Base-by-base conservation (phyloP, 1,284 basidiomycete genomes). In the Chondrostereum purpureum region DNA sequence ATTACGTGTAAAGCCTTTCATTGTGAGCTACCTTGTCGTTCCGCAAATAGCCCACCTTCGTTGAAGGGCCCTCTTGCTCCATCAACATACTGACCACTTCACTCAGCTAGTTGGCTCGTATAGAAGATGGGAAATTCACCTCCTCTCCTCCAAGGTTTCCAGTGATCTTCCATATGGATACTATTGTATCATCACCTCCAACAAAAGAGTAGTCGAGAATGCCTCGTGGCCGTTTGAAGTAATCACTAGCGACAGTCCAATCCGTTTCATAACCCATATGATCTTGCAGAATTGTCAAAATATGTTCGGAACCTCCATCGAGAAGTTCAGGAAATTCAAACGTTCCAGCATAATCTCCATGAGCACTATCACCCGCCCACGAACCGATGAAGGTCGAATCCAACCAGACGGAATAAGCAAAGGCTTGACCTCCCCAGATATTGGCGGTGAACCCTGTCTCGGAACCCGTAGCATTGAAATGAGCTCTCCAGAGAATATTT, bases 251-350 rank as follows among this genome's bases (percentile, higher is more conserved):
- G 27, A 61, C 65, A 3, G 47, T 47, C 63, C 64, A 65, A 46
- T 73, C 65, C 46, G 69, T 66, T 24, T 76, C 72, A 23, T 71
- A 64, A 2, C 74, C 74, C 72, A 76, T 77, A 51, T 77, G 74
- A 55, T 77, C 76, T 53, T 75, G 70, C 23, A 77, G 45, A 21
- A 79, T 68, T 3, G 73, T 76, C 36, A 79, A 53, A 23, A 75
- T 58, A 50, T 77, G 68, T n/a, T 53, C 48, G 2, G 58, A 58
- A 8, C 62, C 65, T 18, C 51, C 45, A 12, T 34, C 41, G 48
- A 70, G 47, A 2, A 47, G 45, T 2, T 53, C 41, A 1, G 63
- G 61, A 53, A 73, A 67, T 4, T 58, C 52, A 51, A 70, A 69
- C 5, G 62, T 62, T 24, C 58, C 54, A 23, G 66, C 57, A 36